Conservation (phyloP, 495 filamentous ascomycete species). For the Aspergillus indologenus region DNA sequence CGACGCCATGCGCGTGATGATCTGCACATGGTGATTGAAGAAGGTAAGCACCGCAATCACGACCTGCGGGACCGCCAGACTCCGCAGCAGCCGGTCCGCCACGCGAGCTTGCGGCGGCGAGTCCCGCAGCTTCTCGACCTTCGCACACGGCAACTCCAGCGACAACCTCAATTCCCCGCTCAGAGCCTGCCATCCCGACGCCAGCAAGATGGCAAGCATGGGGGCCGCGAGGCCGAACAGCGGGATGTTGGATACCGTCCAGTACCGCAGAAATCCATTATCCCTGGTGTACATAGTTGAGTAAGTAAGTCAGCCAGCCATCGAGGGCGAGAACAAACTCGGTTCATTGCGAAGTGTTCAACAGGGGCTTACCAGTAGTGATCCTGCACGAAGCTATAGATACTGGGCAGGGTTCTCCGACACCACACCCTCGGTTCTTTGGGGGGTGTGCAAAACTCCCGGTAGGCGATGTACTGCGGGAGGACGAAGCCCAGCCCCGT, state of each 20-base stretch:
- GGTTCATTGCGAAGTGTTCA: neutral
- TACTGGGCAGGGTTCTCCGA: conserved; percentile 2
- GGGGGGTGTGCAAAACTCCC: neutral
- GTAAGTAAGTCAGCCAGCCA: neutral
- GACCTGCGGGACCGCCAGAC: conserved; percentile 8
- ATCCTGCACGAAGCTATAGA: conserved; percentile 11
- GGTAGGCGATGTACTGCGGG: conserved; percentile 11
- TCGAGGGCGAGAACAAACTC: neutral
- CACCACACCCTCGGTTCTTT: conserved; percentile 2
- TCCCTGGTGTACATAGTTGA: neutral
- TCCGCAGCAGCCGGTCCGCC: conserved; percentile 9
- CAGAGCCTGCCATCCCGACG: conserved; percentile 2
- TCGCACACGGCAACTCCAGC: neutral
- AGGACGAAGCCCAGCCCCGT: conserved; percentile 7
- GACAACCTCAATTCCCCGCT: neutral
- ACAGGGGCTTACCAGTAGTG: conserved; percentile 7
- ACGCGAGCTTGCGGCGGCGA: neutral
- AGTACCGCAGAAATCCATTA: conserved; percentile 11
- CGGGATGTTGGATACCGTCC: conserved; percentile 11
- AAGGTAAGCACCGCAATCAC: conserved; percentile 1
- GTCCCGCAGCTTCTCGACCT: neutral
- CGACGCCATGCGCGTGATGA: conserved; percentile 10
- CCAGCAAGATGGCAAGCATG: conserved; percentile 7
- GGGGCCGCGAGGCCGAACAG: conserved; percentile 7
- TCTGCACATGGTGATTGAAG: conserved; percentile 9